phyloP scores from a whole-genome alignment of 164 flowering plant species.

The Sedum album region DNA sequence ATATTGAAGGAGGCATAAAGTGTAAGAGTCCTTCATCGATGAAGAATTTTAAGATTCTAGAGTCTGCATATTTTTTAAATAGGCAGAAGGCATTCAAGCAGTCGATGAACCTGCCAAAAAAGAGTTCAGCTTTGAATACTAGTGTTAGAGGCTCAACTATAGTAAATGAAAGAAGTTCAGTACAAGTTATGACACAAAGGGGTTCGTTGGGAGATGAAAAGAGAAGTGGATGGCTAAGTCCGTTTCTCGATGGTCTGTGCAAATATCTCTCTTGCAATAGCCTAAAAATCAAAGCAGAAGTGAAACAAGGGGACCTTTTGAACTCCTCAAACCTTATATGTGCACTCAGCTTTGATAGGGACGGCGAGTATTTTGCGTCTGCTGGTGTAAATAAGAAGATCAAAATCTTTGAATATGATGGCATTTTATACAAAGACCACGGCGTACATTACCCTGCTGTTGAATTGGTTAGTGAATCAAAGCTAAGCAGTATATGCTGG shows the following conservation, averaged over 20 bases:
- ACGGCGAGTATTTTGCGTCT: conserved; percentile 89
- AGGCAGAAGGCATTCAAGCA: conserved; percentile 45
- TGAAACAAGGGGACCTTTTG: conserved; percentile 60
- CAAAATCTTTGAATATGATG: conserved; percentile 69
- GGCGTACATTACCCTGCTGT: conserved; percentile 85
- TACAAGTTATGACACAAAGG: conserved; percentile 16
- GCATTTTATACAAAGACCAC: conserved; percentile 56
- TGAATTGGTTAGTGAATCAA: conserved; percentile 80
- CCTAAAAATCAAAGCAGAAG: conserved; percentile 70
- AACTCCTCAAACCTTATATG: conserved; percentile 85
- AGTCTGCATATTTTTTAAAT: conserved; percentile 71
- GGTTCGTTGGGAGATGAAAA: conserved; percentile 19
- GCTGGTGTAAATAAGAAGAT: conserved; percentile 97
- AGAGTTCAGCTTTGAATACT: conserved; percentile 38
- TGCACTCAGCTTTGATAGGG: conserved; percentile 89
- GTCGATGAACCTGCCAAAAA: conserved; percentile 19
- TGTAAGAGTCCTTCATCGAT: conserved; percentile 57
- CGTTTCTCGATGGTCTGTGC: conserved; percentile 80
- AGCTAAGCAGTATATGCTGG: conserved; percentile 86
- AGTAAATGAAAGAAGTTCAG: conserved; percentile 37
- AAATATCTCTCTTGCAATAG: too few relatives aligned
- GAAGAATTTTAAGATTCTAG: conserved; percentile 82
- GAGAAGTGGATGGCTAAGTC: conserved; percentile 28
- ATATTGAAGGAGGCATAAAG: conserved; percentile 25
- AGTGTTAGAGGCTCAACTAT: conserved; percentile 49